These are phyloP conservation scores for Parastagonospora avenae DNA, from an alignment of 2,329 filamentous ascomycete genomes.

Conservation along the genomic window DNA sequence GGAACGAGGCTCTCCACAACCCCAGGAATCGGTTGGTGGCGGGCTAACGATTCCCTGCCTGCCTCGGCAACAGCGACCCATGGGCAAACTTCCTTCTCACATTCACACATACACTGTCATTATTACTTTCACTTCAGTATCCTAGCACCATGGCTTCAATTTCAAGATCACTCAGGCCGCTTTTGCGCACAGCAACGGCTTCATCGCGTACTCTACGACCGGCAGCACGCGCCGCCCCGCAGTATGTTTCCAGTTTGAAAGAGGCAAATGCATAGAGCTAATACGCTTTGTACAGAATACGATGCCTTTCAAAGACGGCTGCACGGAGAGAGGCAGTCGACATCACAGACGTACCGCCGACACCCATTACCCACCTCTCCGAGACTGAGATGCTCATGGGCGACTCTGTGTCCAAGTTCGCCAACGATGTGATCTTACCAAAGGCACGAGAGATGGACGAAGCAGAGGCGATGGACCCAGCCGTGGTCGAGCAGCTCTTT, in stretches of 20 bases:
- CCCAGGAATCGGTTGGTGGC: too few species aligned
- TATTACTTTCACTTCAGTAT: background rate
- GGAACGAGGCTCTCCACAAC: too few species aligned
- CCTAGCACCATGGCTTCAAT: conserved; percentile 36
- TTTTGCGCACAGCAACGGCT: conserved; percentile 34
- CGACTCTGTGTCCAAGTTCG: conserved; percentile 89
- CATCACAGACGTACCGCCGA: conserved; percentile 79
- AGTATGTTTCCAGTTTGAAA: conserved; percentile 21
- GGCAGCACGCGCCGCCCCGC: conserved; percentile 35
- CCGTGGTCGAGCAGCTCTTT: conserved; percentile 88
- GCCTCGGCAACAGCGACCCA: too few species aligned
- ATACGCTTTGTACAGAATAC: conserved; percentile 24
- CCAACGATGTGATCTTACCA: conserved; percentile 83
- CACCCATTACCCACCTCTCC: conserved; percentile 89
- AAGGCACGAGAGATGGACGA: conserved; percentile 98
- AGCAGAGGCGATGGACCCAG: conserved; percentile 88
- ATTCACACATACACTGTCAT: background rate
- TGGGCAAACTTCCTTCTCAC: background rate
- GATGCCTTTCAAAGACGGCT: conserved; percentile 52
- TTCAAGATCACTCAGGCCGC: conserved; percentile 36
- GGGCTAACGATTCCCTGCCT: too few species aligned
- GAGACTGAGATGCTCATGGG: conserved; percentile 89
- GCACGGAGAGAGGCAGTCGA: conserved; percentile 46
- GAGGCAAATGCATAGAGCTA: conserved; percentile 3
- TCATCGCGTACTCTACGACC: conserved; percentile 36